Percentiles rank a stretch among this genome's conserved stretches.
phyloP scores from a whole-genome alignment of 108 stramenopile species.

The Skeletonema costatum region DNA sequence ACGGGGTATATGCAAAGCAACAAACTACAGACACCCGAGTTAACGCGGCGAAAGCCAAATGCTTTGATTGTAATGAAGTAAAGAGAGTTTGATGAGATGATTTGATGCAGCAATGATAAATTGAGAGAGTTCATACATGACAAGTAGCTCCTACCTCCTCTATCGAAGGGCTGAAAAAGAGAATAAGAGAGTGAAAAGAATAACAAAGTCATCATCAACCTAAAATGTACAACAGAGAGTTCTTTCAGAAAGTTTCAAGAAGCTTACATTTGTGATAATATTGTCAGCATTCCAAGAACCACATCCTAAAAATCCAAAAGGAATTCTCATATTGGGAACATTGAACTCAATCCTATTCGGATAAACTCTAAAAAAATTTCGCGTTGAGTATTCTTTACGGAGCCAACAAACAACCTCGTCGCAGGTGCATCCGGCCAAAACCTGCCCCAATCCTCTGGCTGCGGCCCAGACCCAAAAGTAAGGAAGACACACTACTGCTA shows the following conservation, averaged over 20 bases:
- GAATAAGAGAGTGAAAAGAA: too few species aligned
- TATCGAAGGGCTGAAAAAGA: neutral
- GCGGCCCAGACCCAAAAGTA: conserved; percentile 5
- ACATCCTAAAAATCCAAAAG: conserved; percentile 49
- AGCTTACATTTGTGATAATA: conserved; percentile 5
- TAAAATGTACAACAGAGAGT: too few species aligned
- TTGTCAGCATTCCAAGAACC: conserved; percentile 52
- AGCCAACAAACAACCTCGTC: conserved; percentile 53
- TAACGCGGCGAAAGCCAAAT: conserved; percentile 53
- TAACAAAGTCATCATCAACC: too few species aligned
- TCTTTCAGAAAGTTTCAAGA: too few species aligned
- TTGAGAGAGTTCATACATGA: neutral
- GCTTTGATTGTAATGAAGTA: conserved; percentile 56
- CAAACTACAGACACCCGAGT: conserved; percentile 14
- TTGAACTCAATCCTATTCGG: conserved; percentile 56
- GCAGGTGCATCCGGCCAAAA: conserved; percentile 21
- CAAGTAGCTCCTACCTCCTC: neutral
- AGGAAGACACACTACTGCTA: conserved; percentile 1
- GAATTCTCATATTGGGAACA: conserved; percentile 31
- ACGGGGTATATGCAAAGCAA: conserved; percentile 50
- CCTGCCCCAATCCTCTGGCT: neutral
- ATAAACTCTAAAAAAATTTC: conserved; percentile 53
- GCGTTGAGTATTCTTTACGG: conserved; percentile 51
- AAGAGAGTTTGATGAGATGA: neutral
- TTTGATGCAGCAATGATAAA: neutral